Percentiles rank a stretch among this genome's conserved stretches.
Conservation (phyloP, 768 basidiomycete species). For the Serendipita sp. region DNA sequence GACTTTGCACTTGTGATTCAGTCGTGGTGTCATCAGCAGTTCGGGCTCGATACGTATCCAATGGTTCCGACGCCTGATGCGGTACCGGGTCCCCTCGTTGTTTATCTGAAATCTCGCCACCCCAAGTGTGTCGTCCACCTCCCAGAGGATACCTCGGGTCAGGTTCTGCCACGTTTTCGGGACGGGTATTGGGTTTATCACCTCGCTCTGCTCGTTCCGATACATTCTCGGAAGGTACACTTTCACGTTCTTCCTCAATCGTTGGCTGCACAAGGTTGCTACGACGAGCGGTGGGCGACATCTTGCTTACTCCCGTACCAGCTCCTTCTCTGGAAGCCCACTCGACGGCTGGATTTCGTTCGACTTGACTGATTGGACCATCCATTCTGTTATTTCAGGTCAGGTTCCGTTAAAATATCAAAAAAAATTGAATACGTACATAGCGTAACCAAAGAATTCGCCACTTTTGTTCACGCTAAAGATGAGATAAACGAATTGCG, state of each 20-base stretch:
- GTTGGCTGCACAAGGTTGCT: background rate
- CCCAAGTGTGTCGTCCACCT: background rate
- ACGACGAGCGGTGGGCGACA: background rate
- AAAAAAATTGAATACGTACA: slow-evolving; percentile 27
- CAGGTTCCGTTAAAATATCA: background rate
- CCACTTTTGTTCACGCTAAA: slow-evolving; percentile 91
- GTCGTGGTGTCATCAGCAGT: background rate
- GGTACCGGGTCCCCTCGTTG: background rate
- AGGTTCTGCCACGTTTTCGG: background rate
- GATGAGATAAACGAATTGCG: slow-evolving; percentile 71
- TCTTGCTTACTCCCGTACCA: background rate
- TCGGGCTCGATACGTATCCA: background rate
- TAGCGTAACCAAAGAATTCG: slow-evolving; percentile 87
- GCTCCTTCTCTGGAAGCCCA: background rate
- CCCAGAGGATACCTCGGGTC: background rate
- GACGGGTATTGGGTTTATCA: background rate
- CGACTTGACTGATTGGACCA: slow-evolving; percentile 33
- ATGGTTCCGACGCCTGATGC: background rate
- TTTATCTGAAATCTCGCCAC: background rate
- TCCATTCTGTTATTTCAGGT: slow-evolving; percentile 38
- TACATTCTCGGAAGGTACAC: background rate
- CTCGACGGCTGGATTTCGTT: slow-evolving; percentile 4
- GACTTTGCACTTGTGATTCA: background rate
- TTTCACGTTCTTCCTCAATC: slow-evolving; percentile 3
- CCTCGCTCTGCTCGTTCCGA: background rate